A percentile compares a stretch with the other conserved stretches of the same genome.
phyloP scores from a whole-genome alignment of 306 rosid species.

The Sindora glabra region DNA sequence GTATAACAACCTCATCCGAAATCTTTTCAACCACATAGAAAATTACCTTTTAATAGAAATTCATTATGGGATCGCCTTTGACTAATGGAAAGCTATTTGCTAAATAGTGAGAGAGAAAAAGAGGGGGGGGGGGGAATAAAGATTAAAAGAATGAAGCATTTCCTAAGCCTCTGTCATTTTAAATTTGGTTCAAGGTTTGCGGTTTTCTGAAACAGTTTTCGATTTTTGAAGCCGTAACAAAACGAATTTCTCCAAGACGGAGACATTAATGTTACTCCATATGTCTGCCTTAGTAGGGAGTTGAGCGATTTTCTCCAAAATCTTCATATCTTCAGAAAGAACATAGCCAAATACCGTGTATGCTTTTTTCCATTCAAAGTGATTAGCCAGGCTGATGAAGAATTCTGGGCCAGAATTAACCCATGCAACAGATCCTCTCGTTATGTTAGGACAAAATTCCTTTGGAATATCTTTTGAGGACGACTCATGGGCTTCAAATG shows the following conservation, averaged over 20 bases:
- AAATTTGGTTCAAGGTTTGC: background rate
- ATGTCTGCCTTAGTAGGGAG: slow-evolving; percentile 48
- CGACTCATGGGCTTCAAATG: slow-evolving; percentile 28
- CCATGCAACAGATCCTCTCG: slow-evolving; percentile 81
- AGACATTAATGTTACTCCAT: slow-evolving; percentile 48
- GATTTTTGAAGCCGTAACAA: slow-evolving; percentile 26
- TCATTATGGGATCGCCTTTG: too few species aligned
- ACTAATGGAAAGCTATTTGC: too few species aligned
- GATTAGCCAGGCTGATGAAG: slow-evolving; percentile 74
- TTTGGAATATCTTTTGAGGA: slow-evolving; percentile 30
- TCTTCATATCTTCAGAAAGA: slow-evolving; percentile 53
- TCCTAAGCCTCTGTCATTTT: background rate
- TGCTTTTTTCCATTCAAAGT: slow-evolving; percentile 52
- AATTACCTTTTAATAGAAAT: too few species aligned
- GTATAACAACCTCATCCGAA: too few species aligned
- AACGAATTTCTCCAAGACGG: slow-evolving; percentile 54
- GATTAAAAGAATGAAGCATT: background rate
- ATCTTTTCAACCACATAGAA: too few species aligned
- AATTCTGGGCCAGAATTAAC: slow-evolving; percentile 77
- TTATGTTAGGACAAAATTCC: slow-evolving; percentile 35
- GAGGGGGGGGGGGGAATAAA: background rate
- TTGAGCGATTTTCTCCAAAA: slow-evolving; percentile 50
- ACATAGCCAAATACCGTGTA: slow-evolving; percentile 68
- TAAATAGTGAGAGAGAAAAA: too few species aligned
- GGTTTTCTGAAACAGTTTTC: slow-evolving; percentile 10